Evolutionary conservation across 352 stramenopile species (phyloP).

Genomic region (Phytophthora fragariae): DNA sequence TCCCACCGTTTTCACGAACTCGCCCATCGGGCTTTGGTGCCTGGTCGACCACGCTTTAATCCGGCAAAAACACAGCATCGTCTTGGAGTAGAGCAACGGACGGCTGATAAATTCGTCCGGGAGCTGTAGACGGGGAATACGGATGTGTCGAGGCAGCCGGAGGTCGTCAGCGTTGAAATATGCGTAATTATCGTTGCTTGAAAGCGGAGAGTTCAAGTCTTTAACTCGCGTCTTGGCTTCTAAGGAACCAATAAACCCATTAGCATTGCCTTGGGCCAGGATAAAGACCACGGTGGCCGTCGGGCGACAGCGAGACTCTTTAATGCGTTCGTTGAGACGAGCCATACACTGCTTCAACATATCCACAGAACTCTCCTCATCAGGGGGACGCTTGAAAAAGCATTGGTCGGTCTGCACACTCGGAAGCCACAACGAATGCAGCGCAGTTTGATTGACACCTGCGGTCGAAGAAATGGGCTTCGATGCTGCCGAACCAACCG

Average conservation of each 20-base stretch:
- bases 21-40: constrained; percentile 68
- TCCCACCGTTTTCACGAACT: constrained; percentile 81
- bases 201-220: constrained; percentile 40
- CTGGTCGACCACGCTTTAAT: constrained; percentile 73
- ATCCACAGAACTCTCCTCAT: constrained; percentile 29
- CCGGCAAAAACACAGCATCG: constrained; percentile 80
- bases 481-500: background rate
- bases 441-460: constrained; percentile 43
- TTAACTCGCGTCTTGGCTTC: constrained; percentile 61
- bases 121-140: constrained; percentile 74
- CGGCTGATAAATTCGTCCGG: constrained; percentile 71
- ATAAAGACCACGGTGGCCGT: constrained; percentile 79
- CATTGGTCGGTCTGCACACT: constrained; percentile 47
- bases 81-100: constrained; percentile 65
- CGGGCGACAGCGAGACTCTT: constrained; percentile 47
- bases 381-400: constrained; percentile 34
- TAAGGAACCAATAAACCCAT: constrained; percentile 70
- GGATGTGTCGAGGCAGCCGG: constrained; percentile 70
- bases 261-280: constrained; percentile 59
- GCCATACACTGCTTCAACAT: constrained; percentile 38
- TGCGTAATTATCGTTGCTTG: constrained; percentile 63
- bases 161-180: constrained; percentile 80
- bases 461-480: constrained; percentile 35
- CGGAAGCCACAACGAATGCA: constrained; percentile 59
- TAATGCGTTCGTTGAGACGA: constrained; percentile 43